Conservation (phyloP, 1,284 basidiomycete species). For the Sanghuangporus baumii region DNA sequence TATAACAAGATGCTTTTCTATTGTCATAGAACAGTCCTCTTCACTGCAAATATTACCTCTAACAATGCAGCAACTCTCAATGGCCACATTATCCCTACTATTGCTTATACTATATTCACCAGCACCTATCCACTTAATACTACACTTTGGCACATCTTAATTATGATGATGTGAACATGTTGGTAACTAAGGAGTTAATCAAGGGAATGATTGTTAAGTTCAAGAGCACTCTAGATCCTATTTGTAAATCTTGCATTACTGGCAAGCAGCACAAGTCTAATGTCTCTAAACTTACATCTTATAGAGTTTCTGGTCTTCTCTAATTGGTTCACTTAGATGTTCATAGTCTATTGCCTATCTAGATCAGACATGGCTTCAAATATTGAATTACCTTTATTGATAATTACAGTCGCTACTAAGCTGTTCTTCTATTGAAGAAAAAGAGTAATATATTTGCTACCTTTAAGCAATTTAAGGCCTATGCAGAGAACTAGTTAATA, state of each 20-base stretch:
- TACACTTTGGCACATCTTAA: not conserved
- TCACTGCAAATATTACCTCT: constrained; percentile 17
- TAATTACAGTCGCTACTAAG: constrained; percentile 19
- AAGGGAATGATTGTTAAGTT: constrained; percentile 18
- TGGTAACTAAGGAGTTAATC: constrained; percentile 13
- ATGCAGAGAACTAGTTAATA: constrained; percentile 21
- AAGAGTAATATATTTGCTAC: constrained; percentile 21
- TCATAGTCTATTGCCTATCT: constrained; percentile 20
- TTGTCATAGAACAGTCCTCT: constrained; percentile 1
- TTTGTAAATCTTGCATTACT: constrained; percentile 21
- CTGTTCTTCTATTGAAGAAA: constrained; percentile 17
- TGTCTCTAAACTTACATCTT: constrained; percentile 3
- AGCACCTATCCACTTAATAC: not conserved
- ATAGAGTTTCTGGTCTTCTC: constrained; percentile 8
- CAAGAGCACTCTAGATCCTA: constrained; percentile 1
- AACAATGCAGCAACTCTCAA: constrained; percentile 18
- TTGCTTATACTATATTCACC: not conserved
- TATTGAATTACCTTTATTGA: constrained; percentile 27
- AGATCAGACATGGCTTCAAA: constrained; percentile 16
- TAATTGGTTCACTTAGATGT: constrained; percentile 24
- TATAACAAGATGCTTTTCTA: constrained; percentile 12
- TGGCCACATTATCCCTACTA: not conserved
- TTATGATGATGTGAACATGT: not conserved
- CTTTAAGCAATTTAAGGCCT: too few relatives aligned
- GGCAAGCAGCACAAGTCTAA: constrained; percentile 19